Base-by-base conservation (phyloP, 768 basidiomycete genomes). In the Mrakia gelida region DNA sequence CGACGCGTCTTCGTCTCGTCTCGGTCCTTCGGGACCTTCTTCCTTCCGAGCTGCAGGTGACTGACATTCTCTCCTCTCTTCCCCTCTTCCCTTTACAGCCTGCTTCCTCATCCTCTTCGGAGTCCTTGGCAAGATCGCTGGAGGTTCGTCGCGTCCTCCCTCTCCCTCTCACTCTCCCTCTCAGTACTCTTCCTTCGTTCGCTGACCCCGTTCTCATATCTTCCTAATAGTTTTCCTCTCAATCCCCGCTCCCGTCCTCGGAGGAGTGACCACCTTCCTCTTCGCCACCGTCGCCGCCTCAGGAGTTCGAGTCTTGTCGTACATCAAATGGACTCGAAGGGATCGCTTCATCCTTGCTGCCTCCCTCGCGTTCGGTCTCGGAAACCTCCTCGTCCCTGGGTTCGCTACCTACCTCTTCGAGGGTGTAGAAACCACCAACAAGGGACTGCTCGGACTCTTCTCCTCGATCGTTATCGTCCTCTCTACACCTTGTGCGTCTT, bases 221-320 rank as follows among this genome's bases (percentile, higher is more conserved):
- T 52, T 21, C 18, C 18, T 6, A 4, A 4, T 16, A 52, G 89
- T 93, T 62, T 92, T 95, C 85, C 88, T 95, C 26, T 89, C 92
- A 1, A 93, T 95, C 78, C 93, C 93, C 1, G 90, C 91, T 81
- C 86, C 92, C 0, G 92, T 93, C 10, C 87, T 93, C 0, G 93
- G 92, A 2, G 92, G 92, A 3, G 92, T 94, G 4, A 95, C 92
- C 16, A 93, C 92, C 3, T 94, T 94, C 87, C 87, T 94, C 15
- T 94, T 94, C 82, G 90, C 91, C 0, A 90, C 87, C 18, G 67
- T 70, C 23, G 68, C 67, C 13, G 49, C 63, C 23, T 70, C 67
- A 0, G 92, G 93, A 45, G 73, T 91, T 41, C 88, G 91, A 32
- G 91, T 94, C 4, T 86, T 95, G 41, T 86, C 89, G 4, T 88